These are phyloP conservation scores for Rubroboletus satanas DNA, from an alignment of 768 basidiomycete genomes.

Conservation along the genomic window DNA sequence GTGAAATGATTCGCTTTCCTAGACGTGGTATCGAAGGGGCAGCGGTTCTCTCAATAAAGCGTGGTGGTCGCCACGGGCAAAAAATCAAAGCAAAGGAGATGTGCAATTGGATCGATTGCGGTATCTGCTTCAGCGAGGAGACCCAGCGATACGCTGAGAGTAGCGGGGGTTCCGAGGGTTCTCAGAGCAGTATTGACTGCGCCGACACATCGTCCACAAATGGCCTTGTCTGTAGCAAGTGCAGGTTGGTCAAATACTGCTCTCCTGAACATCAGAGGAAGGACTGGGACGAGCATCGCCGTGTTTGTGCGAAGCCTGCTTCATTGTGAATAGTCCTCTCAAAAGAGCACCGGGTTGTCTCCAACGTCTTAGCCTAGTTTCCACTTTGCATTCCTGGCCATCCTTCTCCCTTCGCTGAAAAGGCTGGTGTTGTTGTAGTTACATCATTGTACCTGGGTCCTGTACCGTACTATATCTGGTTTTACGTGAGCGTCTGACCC, in stretches of 20 bases:
- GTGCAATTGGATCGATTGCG: conserved; percentile 83
- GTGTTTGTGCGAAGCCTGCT: conserved; percentile 53
- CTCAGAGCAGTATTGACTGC: conserved; percentile 41
- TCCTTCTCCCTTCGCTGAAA: background rate
- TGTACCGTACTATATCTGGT: conserved; percentile 1
- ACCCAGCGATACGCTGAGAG: conserved; percentile 30
- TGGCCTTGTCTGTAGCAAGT: conserved; percentile 72
- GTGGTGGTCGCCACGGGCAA: conserved; percentile 48
- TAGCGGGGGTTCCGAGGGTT: conserved; percentile 45
- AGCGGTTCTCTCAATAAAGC: conserved; percentile 57
- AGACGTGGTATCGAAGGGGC: conserved; percentile 59
- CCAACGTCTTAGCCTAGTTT: background rate
- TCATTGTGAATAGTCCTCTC: conserved; percentile 7
- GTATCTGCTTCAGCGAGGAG: conserved; percentile 54
- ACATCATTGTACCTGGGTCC: conserved; percentile 1
- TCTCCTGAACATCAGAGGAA: conserved; percentile 68
- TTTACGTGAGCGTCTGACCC: background rate
- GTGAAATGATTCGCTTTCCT: conserved; percentile 79
- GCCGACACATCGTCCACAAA: conserved; percentile 27
- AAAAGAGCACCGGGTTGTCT: background rate
- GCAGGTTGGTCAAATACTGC: conserved; percentile 75
- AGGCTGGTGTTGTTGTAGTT: background rate
- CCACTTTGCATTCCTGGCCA: background rate
- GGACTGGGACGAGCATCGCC: conserved; percentile 76
- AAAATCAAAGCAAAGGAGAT: conserved; percentile 56